Evolutionary conservation across 441 rosid genomes (phyloP), one percentile per base, ranked within the genome.

Genomic region (Cnidoscolus chayamansa): DNA sequence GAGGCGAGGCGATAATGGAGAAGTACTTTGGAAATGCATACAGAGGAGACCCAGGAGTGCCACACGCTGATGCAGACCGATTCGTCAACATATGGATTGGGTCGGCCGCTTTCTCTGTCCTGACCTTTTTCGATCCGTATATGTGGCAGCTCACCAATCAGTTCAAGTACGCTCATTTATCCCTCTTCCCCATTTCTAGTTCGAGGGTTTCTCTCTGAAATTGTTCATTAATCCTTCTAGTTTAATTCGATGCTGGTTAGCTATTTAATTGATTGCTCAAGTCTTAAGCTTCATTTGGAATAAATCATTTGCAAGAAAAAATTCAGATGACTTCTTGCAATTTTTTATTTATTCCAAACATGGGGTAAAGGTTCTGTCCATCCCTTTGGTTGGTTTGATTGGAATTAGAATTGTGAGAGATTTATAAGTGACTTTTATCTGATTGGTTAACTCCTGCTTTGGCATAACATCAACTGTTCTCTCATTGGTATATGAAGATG

Each of bases 41-140:
- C 80, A 84, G 92, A 71, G 98, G 97, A 31, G 98, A 93, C 81
- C 96, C 97, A 32, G 97, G 97, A 45, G 97, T 93, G 60, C 98
- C 98, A 4, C 98, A 93, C 72, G 85, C 97, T 0, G 88, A 76
- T 70, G 79, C 86, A 2, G 92, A 88, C 17, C 85, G 90, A 40
- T 93, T 89, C 77, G 72, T 63, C 65, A 91, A 91, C 73, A 93
- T 91, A 72, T 93, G 98, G 98, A 82, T 93, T 50, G 97, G 95
- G 17, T 85, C 97, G 11, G 82, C 77, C 72, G 88, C 84, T 10
- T 91, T 89, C 86, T 88, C 97, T 11, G 87, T 11, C 11, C 76
- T 87, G 67, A 87, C 94, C 31, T 89, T 84, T 84, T 19, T 76
- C 84, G 78, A 84, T 72, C 97, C 98, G 72, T 91, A 88, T 84